Evolutionary conservation across 108 stramenopile genomes (phyloP).

Genomic region (Seminavis robusta): DNA sequence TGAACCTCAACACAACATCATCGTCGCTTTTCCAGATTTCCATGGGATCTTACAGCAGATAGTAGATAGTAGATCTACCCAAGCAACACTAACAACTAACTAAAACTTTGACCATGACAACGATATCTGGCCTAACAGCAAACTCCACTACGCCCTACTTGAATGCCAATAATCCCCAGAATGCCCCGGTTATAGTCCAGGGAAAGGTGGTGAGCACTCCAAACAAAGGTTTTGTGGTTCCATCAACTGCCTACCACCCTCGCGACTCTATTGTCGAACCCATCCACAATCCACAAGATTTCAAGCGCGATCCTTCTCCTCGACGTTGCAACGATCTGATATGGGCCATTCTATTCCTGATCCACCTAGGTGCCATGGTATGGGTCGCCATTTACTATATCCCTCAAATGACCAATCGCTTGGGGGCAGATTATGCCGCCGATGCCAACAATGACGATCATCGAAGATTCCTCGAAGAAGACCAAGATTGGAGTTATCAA

Average conservation of each 20-base stretch:
- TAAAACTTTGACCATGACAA: no score
- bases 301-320: conserved; percentile 47
- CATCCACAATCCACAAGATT: background rate
- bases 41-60: no score
- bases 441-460: conserved; percentile 10
- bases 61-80: no score
- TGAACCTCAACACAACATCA: no score
- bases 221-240: background rate
- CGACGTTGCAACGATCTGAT: conserved; percentile 50
- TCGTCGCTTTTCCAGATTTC: no score
- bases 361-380: conserved; percentile 49
- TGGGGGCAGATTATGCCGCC: conserved; percentile 47
- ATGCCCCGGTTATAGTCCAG: conserved; percentile 15
- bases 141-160: conserved; percentile 7
- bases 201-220: conserved; percentile 3
- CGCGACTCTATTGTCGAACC: background rate
- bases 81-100: no score
- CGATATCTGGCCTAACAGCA: no score
- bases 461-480: conserved; percentile 19
- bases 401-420: conserved; percentile 46
- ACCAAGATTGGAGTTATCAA: no score
- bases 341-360: conserved; percentile 63
- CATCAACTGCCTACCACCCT: background rate
- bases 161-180: background rate
- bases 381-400: conserved; percentile 29